Evolutionary conservation across 202 grass and related monocot species (phyloP).

Genomic region (Carex arenaria): DNA sequence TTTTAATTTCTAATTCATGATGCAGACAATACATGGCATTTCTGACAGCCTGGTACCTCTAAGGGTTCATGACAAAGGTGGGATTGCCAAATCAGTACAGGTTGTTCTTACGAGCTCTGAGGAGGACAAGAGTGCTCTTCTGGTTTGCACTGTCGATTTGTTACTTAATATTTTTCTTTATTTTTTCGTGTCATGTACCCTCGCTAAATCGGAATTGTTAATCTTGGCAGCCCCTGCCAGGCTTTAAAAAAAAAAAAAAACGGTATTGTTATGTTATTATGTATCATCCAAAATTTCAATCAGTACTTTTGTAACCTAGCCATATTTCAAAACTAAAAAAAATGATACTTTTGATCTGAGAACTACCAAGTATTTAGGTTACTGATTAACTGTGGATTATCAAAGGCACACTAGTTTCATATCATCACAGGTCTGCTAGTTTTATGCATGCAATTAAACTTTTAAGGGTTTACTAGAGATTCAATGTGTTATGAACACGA

Average conservation of each 20-base stretch:
- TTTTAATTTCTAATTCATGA: constrained; percentile 24
- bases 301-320: background rate
- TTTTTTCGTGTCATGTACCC: background rate
- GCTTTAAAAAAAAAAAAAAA: too few species aligned
- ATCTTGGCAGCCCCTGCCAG: too few species aligned
- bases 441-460: constrained; percentile 8
- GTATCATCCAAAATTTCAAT: background rate
- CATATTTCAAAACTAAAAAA: background rate
- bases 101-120: constrained; percentile 73
- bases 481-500: background rate
- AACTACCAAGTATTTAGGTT: background rate
- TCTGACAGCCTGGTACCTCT: constrained; percentile 78
- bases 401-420: background rate
- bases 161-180: background rate
- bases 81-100: constrained; percentile 38
- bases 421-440: background rate
- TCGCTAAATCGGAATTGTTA: background rate
- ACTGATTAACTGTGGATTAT: background rate
- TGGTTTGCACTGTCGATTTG: constrained; percentile 50
- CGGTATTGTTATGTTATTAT: background rate
- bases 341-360: background rate
- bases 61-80: constrained; percentile 61
- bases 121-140: constrained; percentile 80
- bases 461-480: background rate
- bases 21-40: constrained; percentile 51